Conservation (phyloP, 2,329 filamentous ascomycete species). For the Beauveria asiatica region DNA sequence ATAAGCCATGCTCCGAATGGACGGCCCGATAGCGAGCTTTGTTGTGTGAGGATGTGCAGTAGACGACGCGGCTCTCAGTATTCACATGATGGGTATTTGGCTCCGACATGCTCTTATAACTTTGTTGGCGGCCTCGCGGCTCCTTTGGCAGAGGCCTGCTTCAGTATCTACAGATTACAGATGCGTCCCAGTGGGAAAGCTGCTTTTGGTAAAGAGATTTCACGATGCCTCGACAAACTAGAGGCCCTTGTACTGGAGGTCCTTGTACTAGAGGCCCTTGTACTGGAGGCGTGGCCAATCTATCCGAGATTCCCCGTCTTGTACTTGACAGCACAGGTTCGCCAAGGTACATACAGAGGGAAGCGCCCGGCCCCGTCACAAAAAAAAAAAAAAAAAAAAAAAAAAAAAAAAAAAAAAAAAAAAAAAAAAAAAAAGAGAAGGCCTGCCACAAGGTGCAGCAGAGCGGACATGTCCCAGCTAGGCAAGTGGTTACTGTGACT, state of each 20-base stretch:
- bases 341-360: neutral
- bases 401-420: neutral
- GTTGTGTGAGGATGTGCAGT: neutral
- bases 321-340: neutral
- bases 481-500: conserved; percentile 7
- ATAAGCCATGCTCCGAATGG: neutral
- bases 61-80: neutral
- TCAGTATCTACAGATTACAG: neutral
- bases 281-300: too few species aligned
- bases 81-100: neutral
- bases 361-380: conserved; percentile 4
- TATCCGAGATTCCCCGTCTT: neutral
- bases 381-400: neutral
- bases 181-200: neutral
- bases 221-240: neutral
- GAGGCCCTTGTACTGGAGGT: neutral
- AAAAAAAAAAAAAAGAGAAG: too few species aligned
- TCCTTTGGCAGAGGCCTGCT: neutral
- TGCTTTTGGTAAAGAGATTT: neutral
- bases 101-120: neutral
- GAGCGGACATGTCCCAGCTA: neutral
- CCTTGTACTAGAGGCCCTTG: neutral
- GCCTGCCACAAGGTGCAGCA: neutral
- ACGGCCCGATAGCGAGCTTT: conserved; percentile 7
- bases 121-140: neutral